Base-by-base conservation (phyloP, 2,329 filamentous ascomycete genomes). In the Cladophialophora chaetospira region DNA sequence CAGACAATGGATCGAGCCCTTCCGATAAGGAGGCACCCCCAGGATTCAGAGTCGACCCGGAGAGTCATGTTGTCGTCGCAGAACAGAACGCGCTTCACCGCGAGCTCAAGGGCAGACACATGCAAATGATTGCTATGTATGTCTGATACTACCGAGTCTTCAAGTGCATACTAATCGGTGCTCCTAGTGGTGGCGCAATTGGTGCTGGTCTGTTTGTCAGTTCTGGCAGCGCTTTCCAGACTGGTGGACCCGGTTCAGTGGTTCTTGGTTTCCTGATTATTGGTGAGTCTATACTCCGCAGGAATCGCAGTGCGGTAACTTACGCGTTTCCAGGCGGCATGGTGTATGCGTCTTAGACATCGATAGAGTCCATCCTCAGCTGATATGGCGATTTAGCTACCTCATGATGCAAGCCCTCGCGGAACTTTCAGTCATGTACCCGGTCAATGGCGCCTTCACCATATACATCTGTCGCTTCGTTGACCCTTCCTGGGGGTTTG, bases 361-460 rank as follows among this genome's bases (percentile, higher is more conserved):
- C 78, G 82, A 62, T 77, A 10, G 75, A 75, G 0, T 63, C 36
- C 77, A 47, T 72, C 73, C 9, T 75, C 75, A 63, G 74, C 76
- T 33, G 67, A 76, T 11, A 75, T 75, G 15, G 31, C 43, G 6
- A 5, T 52, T 52, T 55, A 60, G 57, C 35, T 63, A 63, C 47
- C 79, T 82, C 64, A 83, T 80, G 8, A 77, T 83, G 65, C 80
- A 83, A 63, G 82, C 83, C 23, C 73, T 86, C 46, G 83, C 80
- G 43, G 84, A 87, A 72, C 61, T 86, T 56, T 81, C 82, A 45
- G 81, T 85, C 46, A 78, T 85, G 58, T 85, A 82, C 55, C 84
- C 83, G 0, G 78, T 86, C 57, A 83, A 83, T 57, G 84, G 84
- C 43, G 82, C 81, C 60, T 85, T 86, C 71, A 84, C 80, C 68